Percentiles rank a stretch among this genome's conserved stretches.
Conservation (phyloP, 169 alveolate species). For the Gregarina niphandrodes region DNA sequence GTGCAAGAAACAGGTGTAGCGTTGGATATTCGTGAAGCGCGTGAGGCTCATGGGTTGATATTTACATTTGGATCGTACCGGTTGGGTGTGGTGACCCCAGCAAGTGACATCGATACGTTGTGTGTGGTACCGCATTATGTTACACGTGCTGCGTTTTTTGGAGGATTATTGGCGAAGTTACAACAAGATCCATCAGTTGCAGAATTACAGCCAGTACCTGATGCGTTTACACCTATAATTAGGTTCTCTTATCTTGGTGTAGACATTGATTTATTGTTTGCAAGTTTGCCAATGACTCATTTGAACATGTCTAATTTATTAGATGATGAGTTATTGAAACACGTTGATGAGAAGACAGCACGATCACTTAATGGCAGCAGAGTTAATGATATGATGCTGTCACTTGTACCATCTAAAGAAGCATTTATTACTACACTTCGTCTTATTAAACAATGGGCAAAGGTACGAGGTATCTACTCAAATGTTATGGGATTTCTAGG, state of each 20-base stretch:
- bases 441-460: slow-evolving; percentile 88
- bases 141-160: slow-evolving; percentile 67
- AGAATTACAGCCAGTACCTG: slow-evolving; percentile 72
- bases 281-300: slow-evolving; percentile 55
- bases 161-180: slow-evolving; percentile 55
- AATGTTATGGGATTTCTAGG: slow-evolving; percentile 90
- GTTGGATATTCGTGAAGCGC: slow-evolving; percentile 13
- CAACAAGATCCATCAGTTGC: slow-evolving; percentile 59
- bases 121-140: slow-evolving; percentile 84
- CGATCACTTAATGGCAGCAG: slow-evolving; percentile 72
- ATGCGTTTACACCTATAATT: slow-evolving; percentile 85
- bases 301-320: too few species aligned
- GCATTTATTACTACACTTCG: slow-evolving; percentile 71
- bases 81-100: slow-evolving; percentile 85
- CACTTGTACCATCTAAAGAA: slow-evolving; percentile 67
- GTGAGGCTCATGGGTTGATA: slow-evolving; percentile 18
- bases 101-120: slow-evolving; percentile 87
- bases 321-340: slow-evolving; percentile 12
- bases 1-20: slow-evolving; percentile 16
- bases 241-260: slow-evolving; percentile 66
- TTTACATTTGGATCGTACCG: slow-evolving; percentile 69
- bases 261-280: slow-evolving; percentile 83
- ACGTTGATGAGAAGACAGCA: slow-evolving; percentile 57
- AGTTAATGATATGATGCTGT: slow-evolving; percentile 71
- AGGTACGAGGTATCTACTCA: slow-evolving; percentile 82